Conservation (phyloP, 139 green algal species). For the Spirogloea muscicola region DNA sequence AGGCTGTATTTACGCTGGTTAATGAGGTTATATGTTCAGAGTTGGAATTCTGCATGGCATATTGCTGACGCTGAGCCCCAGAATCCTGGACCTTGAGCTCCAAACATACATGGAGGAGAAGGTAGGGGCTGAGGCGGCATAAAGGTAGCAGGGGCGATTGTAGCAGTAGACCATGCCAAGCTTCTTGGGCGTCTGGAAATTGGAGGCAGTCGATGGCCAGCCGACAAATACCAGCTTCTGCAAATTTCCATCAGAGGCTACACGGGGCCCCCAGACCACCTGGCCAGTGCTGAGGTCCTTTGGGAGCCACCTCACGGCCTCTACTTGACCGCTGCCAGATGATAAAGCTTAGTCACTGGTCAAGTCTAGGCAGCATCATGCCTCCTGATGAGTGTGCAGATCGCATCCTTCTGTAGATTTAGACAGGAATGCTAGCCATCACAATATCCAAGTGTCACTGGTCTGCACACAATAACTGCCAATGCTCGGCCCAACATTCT, state of each 20-base stretch:
- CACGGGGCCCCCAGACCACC: slow-evolving; percentile 61
- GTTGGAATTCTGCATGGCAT: no score
- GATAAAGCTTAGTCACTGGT: no score
- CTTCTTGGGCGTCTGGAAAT: slow-evolving; percentile 56
- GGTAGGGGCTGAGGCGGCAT: slow-evolving; percentile 14
- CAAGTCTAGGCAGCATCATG: no score
- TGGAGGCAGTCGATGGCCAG: slow-evolving; percentile 64
- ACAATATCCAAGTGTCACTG: no score
- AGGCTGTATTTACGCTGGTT: no score
- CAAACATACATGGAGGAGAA: background rate
- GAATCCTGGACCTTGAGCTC: background rate
- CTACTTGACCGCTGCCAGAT: slow-evolving; percentile 51
- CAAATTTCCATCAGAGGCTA: background rate
- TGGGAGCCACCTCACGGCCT: slow-evolving; percentile 46
- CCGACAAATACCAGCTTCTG: slow-evolving; percentile 54
- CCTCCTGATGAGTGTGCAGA: no score
- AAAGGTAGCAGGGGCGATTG: slow-evolving; percentile 68
- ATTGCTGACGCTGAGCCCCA: background rate
- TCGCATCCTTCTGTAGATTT: no score
- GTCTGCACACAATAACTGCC: no score
- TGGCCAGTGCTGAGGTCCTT: slow-evolving; percentile 60
- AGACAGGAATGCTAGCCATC: no score
- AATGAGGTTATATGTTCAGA: no score
- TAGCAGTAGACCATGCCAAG: slow-evolving; percentile 87
- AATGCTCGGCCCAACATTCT: no score